Percentiles rank a stretch among this genome's conserved stretches.
Evolutionary conservation across 805 yeast species (phyloP).

Genomic region (Candida maris): DNA sequence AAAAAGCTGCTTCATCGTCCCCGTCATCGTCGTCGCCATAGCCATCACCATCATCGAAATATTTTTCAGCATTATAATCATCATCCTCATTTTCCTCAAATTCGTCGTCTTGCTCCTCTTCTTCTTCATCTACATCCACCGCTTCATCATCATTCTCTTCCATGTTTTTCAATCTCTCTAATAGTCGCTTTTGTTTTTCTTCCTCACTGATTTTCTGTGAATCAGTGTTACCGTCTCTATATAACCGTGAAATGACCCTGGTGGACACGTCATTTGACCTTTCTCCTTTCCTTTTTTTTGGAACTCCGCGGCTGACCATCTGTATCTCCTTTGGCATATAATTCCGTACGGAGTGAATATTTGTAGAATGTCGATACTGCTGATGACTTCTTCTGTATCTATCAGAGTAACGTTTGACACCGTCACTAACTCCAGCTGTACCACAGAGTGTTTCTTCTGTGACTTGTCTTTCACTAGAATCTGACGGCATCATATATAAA

Average conservation of each 20-base stretch:
- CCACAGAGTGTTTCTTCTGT: constrained; percentile 25
- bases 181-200: constrained; percentile 26
- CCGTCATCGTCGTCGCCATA: constrained; percentile 56
- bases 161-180: constrained; percentile 33
- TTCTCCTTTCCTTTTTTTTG: too few relatives aligned
- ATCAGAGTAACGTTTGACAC: constrained; percentile 80
- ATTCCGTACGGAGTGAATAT: constrained; percentile 68
- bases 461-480: constrained; percentile 18
- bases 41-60: constrained; percentile 71
- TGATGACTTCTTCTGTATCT: constrained; percentile 66
- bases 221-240: too few relatives aligned
- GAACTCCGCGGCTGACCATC: too few relatives aligned
- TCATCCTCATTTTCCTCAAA: constrained; percentile 73
- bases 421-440: constrained; percentile 53
- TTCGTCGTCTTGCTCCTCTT: constrained; percentile 64
- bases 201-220: constrained; percentile 25
- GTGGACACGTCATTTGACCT: too few relatives aligned
- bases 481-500: constrained; percentile 57
- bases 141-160: constrained; percentile 41
- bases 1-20: constrained; percentile 72
- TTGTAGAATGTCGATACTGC: constrained; percentile 68
- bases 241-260: too few relatives aligned
- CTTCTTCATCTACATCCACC: constrained; percentile 43
- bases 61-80: constrained; percentile 76
- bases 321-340: constrained; percentile 79